phyloP scores from a whole-genome alignment of 2,329 filamentous ascomycete species.

The Gyromitra esculenta region DNA sequence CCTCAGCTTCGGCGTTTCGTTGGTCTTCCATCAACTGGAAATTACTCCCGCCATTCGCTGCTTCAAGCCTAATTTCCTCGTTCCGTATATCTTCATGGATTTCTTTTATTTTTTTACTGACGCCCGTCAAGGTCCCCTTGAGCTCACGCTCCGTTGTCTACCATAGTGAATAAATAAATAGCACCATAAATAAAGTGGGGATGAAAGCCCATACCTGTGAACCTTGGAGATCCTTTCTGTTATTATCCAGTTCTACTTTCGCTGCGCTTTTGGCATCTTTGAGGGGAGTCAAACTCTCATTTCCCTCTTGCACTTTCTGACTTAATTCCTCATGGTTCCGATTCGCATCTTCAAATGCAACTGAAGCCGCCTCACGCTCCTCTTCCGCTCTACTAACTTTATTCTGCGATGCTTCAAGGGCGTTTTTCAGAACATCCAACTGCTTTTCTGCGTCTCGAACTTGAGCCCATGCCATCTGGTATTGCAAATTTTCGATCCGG shows the following conservation, averaged over 20 bases:
- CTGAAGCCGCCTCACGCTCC: conserved; percentile 61
- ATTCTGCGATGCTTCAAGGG: conserved; percentile 61
- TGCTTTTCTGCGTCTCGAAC: conserved; percentile 77
- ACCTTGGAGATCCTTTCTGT: conserved; percentile 66
- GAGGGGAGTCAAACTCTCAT: conserved; percentile 62
- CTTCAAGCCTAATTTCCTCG: conserved; percentile 59
- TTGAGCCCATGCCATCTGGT: conserved; percentile 85
- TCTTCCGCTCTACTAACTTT: conserved; percentile 65
- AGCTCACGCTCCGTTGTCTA: conserved; percentile 47
- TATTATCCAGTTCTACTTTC: conserved; percentile 67
- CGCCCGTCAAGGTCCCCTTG: conserved; percentile 42
- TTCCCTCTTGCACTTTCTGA: conserved; percentile 62
- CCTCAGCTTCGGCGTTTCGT: conserved; percentile 51
- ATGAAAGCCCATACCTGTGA: conserved; percentile 64
- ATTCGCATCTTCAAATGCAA: conserved; percentile 58
- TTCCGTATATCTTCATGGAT: conserved; percentile 63
- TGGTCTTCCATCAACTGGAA: conserved; percentile 51
- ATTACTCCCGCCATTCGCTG: conserved; percentile 51
- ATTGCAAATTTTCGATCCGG: conserved; percentile 68
- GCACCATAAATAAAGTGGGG: conserved; percentile 6
- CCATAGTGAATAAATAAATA: conserved; percentile 4
- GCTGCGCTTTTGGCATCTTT: conserved; percentile 64
- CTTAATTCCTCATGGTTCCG: conserved; percentile 61
- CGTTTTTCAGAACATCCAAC: conserved; percentile 62
- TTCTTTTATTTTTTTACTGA: conserved; percentile 60